Conservation (phyloP, 2,329 filamentous ascomycete genomes). For the Aspergillus neoniger region DNA sequence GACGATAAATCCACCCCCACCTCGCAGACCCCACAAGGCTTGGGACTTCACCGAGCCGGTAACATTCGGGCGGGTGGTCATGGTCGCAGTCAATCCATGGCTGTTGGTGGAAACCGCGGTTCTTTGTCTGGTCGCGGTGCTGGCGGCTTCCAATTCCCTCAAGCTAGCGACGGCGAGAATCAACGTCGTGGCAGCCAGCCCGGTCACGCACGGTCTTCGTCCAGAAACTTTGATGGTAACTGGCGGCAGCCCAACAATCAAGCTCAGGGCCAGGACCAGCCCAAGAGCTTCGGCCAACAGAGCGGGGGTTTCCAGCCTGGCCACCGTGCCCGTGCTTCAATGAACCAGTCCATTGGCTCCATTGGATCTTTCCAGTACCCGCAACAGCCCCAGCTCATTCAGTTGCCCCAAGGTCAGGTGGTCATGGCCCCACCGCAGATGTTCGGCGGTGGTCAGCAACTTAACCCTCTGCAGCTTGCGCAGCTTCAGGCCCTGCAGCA, state of each 20-base stretch:
- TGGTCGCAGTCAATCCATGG: slow-evolving; percentile 52
- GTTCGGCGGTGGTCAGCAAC: slow-evolving; percentile 76
- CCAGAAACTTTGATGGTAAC: slow-evolving; percentile 95
- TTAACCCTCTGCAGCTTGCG: slow-evolving; percentile 83
- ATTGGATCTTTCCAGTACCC: slow-evolving; percentile 89
- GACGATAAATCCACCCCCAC: slow-evolving; percentile 47
- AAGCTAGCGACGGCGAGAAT: slow-evolving; percentile 66
- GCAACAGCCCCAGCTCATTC: slow-evolving; percentile 81
- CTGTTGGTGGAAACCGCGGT: slow-evolving; percentile 66
- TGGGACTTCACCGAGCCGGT: slow-evolving; percentile 67
- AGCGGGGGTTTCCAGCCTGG: slow-evolving; percentile 83
- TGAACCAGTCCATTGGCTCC: slow-evolving; percentile 81
- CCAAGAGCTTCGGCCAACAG: slow-evolving; percentile 66
- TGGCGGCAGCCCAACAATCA: slow-evolving; percentile 80
- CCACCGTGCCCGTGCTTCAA: slow-evolving; percentile 80
- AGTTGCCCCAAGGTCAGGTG: slow-evolving; percentile 80
- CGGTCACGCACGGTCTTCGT: slow-evolving; percentile 78
- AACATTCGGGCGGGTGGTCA: slow-evolving; percentile 84
- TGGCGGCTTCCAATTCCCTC: slow-evolving; percentile 71
- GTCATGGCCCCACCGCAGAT: slow-evolving; percentile 76
- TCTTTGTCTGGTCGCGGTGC: slow-evolving; percentile 64
- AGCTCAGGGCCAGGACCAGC: slow-evolving; percentile 49
- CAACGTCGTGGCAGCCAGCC: slow-evolving; percentile 70
- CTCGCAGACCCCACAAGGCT: slow-evolving; percentile 60
- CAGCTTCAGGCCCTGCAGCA: slow-evolving; percentile 94